Percentiles rank a stretch among this genome's conserved stretches.
Evolutionary conservation across 2,329 filamentous ascomycete species (phyloP).

Genomic region (Talaromyces sp.): DNA sequence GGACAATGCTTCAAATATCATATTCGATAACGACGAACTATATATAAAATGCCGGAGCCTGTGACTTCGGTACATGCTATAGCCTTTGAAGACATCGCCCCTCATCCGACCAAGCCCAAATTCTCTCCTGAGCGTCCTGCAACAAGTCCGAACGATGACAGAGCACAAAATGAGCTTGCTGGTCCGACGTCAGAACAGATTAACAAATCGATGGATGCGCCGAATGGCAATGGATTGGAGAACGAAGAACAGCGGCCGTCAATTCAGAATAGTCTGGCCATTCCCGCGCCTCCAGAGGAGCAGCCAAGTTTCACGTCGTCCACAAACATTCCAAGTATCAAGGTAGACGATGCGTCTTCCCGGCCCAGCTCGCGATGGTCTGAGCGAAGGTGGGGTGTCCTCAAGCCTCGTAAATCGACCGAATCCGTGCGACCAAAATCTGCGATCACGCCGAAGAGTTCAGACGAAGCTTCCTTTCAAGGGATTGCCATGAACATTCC

Average conservation of each 20-base stretch:
- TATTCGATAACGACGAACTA: not conserved
- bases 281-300: constrained; percentile 18
- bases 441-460: constrained; percentile 30
- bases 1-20: not conserved
- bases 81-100: constrained; percentile 26
- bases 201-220: constrained; percentile 18
- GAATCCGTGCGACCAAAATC: constrained; percentile 29
- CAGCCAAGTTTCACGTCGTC: constrained; percentile 26
- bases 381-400: constrained; percentile 39
- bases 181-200: not conserved
- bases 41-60: constrained; percentile 23
- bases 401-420: constrained; percentile 30
- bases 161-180: not conserved
- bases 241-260: not conserved
- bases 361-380: constrained; percentile 41
- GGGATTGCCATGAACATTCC: constrained; percentile 54
- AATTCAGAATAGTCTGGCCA: constrained; percentile 11
- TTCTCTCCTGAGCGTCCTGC: constrained; percentile 25
- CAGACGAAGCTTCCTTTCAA: constrained; percentile 35
- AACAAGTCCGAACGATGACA: constrained; percentile 10
- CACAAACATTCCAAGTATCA: constrained; percentile 37
- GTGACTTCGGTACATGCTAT: constrained; percentile 22
- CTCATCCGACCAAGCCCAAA: constrained; percentile 24
- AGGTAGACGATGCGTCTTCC: constrained; percentile 31
- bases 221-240: not conserved